A percentile compares a stretch with the other conserved stretches of the same genome.
Conservation (phyloP, 192 early-diverging fungal genomes). For the Podila epigama region DNA sequence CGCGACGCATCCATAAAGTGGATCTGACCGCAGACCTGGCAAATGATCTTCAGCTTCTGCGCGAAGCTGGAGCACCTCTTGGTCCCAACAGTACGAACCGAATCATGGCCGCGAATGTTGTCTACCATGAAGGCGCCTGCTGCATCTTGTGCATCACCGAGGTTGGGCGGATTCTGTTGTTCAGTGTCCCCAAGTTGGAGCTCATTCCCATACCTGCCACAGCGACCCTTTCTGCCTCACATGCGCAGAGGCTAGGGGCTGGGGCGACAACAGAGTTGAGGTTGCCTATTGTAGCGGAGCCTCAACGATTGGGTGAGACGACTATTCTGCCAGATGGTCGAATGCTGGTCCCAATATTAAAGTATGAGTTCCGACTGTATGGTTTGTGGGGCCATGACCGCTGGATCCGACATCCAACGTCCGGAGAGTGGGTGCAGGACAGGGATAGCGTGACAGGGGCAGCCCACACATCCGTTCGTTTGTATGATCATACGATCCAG, state of each 20-base stretch:
- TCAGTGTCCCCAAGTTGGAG: slow-evolving; percentile 41
- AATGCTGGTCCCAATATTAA: slow-evolving; percentile 38
- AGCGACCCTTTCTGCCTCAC: not conserved
- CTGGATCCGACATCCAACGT: slow-evolving; percentile 17
- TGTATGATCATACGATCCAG: slow-evolving; percentile 30
- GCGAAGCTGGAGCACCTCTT: not conserved
- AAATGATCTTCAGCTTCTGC: not conserved
- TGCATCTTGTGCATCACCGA: slow-evolving; percentile 41
- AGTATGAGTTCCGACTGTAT: slow-evolving; percentile 39
- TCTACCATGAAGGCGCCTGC: slow-evolving; percentile 32
- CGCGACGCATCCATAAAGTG: slow-evolving; percentile 30
- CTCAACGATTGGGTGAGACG: slow-evolving; percentile 19
- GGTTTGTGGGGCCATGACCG: slow-evolving; percentile 47
- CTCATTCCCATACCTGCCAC: slow-evolving; percentile 19
- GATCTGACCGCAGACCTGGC: slow-evolving; percentile 8
- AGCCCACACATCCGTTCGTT: slow-evolving; percentile 4
- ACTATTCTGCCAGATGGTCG: slow-evolving; percentile 29
- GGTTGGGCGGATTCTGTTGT: slow-evolving; percentile 27
- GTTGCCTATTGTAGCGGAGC: slow-evolving; percentile 28
- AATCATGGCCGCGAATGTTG: slow-evolving; percentile 40
- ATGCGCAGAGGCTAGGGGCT: not conserved
- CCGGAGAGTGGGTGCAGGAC: slow-evolving; percentile 13
- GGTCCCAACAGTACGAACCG: not conserved
- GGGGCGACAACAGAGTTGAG: slow-evolving; percentile 10
- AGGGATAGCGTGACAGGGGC: not conserved